Percentiles rank a stretch among this genome's conserved stretches.
Evolutionary conservation across 139 green algal genomes (phyloP).

Genomic region (Closterium sp.): DNA sequence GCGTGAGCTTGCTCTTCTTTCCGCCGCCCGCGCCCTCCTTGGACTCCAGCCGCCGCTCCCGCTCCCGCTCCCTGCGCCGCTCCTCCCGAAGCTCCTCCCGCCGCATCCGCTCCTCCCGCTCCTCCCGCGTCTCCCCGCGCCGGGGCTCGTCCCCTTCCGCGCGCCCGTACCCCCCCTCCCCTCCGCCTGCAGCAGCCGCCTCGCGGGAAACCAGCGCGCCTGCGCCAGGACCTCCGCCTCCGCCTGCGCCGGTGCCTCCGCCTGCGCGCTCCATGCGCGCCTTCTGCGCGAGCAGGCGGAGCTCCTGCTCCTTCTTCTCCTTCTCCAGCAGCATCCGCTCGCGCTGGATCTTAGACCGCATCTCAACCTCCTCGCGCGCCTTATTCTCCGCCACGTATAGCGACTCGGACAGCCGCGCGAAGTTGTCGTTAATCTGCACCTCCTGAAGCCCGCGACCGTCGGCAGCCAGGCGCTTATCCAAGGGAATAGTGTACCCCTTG

Average conservation of each 20-base stretch:
- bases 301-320: conserved; percentile 89
- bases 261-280: conserved; percentile 82
- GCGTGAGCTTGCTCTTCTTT: conserved; percentile 90
- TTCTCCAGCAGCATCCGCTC: conserved; percentile 83
- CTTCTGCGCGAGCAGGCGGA: conserved; percentile 84
- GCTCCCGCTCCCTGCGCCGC: conserved; percentile 79
- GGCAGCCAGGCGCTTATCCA: conserved; percentile 97
- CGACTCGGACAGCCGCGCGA: conserved; percentile 82
- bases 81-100: conserved; percentile 82
- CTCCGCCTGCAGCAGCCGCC: not conserved
- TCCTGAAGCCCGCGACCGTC: conserved; percentile 94
- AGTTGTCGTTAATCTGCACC: conserved; percentile 93
- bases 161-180: not conserved
- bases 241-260: conserved; percentile 16
- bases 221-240: not conserved
- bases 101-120: conserved; percentile 72
- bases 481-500: conserved; percentile 97
- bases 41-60: conserved; percentile 81
- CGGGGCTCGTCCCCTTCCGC: not conserved
- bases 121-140: conserved; percentile 57
- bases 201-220: conserved; percentile 1
- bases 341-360: conserved; percentile 81
- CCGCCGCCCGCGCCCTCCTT: conserved; percentile 59
- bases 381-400: conserved; percentile 94
- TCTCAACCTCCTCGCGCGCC: conserved; percentile 81